These are phyloP conservation scores for Globisporangium nodosum DNA, from an alignment of 352 stramenopile species.

Conservation along the genomic window DNA sequence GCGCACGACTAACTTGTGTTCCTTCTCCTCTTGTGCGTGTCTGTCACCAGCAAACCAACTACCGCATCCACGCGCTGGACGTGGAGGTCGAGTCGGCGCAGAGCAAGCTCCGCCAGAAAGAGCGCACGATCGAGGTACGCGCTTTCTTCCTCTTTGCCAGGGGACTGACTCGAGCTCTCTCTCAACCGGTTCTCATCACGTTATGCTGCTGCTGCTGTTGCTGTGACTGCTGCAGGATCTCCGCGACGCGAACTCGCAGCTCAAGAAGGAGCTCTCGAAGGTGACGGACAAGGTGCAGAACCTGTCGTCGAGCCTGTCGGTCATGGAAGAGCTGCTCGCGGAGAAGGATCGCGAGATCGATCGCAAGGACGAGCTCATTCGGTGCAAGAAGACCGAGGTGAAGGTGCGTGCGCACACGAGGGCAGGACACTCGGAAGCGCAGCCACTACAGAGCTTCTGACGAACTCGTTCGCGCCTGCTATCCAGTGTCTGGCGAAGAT, in stretches of 20 bases:
- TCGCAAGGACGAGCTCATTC: constrained; percentile 57
- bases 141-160: not conserved
- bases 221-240: constrained; percentile 27
- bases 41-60: constrained; percentile 46
- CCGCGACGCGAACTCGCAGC: constrained; percentile 46
- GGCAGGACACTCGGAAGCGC: not conserved
- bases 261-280: constrained; percentile 62
- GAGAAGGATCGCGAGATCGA: constrained; percentile 61
- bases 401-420: constrained; percentile 20
- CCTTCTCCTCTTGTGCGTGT: not conserved
- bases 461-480: not conserved
- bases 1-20: not conserved
- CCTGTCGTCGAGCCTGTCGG: constrained; percentile 35
- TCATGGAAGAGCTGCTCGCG: constrained; percentile 41
- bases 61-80: constrained; percentile 69
- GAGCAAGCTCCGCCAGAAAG: constrained; percentile 67
- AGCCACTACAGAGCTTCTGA: not conserved
- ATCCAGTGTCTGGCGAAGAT: constrained; percentile 51
- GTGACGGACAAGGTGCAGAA: constrained; percentile 45
- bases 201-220: not conserved
- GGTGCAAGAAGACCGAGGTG: constrained; percentile 74
- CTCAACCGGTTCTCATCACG: not conserved
- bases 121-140: constrained; percentile 49
- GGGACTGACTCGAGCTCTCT: not conserved
- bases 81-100: constrained; percentile 73